These are phyloP conservation scores for Monilinia polystroma DNA, from an alignment of 2,329 filamentous ascomycete genomes.

Conservation along the genomic window DNA sequence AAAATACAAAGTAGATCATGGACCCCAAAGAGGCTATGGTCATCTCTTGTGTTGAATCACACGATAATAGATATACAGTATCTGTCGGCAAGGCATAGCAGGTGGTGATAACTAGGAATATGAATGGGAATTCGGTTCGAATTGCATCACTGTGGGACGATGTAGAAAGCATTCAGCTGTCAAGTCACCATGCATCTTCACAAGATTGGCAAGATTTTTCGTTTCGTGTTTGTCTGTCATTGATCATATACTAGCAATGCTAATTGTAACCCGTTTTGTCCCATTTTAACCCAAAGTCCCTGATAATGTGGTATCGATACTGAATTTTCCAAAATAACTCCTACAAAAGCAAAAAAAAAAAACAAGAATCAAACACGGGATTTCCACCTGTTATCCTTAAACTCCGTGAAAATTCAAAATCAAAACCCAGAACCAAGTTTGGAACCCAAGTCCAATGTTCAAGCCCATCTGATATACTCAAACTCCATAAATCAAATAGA, in stretches of 20 bases:
- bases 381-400: background rate
- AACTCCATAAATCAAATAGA: background rate
- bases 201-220: background rate
- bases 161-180: background rate
- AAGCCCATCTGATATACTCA: background rate
- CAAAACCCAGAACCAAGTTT: background rate
- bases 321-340: slow-evolving; percentile 15
- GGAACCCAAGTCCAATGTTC: background rate
- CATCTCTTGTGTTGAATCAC: too few species aligned
- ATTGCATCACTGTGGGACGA: background rate
- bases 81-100: too few species aligned
- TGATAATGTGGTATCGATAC: slow-evolving; percentile 17
- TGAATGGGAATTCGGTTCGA: background rate
- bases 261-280: background rate
- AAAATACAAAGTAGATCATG: too few species aligned
- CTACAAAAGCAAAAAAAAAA: slow-evolving; percentile 9
- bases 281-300: slow-evolving; percentile 2
- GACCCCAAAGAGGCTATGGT: too few species aligned
- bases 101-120: too few species aligned
- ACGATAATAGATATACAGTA: too few species aligned
- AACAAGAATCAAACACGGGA: background rate
- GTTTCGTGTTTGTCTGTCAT: slow-evolving; percentile 6
- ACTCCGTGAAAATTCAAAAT: background rate
- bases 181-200: background rate
- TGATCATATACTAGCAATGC: slow-evolving; percentile 12